Evolutionary conservation across 2,329 filamentous ascomycete genomes (phyloP).

Genomic region (Nemania sp.): DNA sequence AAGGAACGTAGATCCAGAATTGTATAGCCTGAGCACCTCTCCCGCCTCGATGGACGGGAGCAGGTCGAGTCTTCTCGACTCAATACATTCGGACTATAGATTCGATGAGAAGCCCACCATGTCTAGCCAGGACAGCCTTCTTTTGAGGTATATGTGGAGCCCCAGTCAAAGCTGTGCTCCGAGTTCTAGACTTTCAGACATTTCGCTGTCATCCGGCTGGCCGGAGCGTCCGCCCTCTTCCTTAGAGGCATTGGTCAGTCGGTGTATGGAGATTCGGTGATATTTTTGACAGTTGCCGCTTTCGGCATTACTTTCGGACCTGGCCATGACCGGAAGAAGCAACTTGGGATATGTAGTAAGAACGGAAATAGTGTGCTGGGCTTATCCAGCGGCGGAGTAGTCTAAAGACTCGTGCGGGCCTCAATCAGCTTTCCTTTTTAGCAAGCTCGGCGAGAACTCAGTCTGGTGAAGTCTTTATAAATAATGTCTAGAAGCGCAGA

Average conservation of each 20-base stretch:
- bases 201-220: slow-evolving; percentile 40
- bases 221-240: slow-evolving; percentile 43
- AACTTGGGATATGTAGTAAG: too few species aligned
- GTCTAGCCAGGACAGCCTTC: slow-evolving; percentile 16
- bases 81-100: slow-evolving; percentile 9
- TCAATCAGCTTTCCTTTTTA: too few species aligned
- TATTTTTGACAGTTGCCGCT: too few species aligned
- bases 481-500: too few species aligned
- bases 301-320: too few species aligned
- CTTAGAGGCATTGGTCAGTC: slow-evolving; percentile 39
- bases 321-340: too few species aligned
- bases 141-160: slow-evolving; percentile 29
- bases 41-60: neutral
- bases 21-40: neutral
- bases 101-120: slow-evolving; percentile 13
- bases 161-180: slow-evolving; percentile 25
- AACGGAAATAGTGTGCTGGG: too few species aligned
- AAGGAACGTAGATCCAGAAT: slow-evolving; percentile 4
- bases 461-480: too few species aligned
- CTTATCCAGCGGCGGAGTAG: too few species aligned
- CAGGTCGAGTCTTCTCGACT: slow-evolving; percentile 11
- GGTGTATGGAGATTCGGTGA: too few species aligned
- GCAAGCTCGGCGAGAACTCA: too few species aligned
- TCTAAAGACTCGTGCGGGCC: too few species aligned
- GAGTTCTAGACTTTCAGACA: slow-evolving; percentile 44